Percentiles rank a stretch among this genome's conserved stretches.
phyloP scores from a whole-genome alignment of 2,329 filamentous ascomycete genomes.

The Aotearoamyces nothofagi region DNA sequence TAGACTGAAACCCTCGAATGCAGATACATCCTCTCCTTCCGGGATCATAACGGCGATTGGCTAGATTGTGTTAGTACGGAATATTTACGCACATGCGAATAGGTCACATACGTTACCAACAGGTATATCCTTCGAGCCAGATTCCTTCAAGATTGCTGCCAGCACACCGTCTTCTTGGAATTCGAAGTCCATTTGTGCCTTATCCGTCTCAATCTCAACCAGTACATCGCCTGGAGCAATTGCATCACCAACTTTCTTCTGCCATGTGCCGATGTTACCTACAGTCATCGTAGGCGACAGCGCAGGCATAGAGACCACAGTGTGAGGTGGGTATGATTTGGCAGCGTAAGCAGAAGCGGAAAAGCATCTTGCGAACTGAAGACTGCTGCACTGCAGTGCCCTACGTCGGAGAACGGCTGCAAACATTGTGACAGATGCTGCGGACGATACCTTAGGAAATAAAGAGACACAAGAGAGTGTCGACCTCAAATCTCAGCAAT shows the following conservation, averaged over 20 bases:
- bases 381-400: slow-evolving; percentile 35
- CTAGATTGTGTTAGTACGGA: slow-evolving; percentile 42
- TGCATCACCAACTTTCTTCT: slow-evolving; percentile 87
- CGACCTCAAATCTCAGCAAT: too few species aligned
- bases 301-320: slow-evolving; percentile 93
- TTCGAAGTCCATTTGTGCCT: slow-evolving; percentile 99
- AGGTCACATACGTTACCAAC: slow-evolving; percentile 73
- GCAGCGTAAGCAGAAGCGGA: too few species aligned
- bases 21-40: slow-evolving; percentile 71
- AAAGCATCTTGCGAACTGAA: slow-evolving; percentile 41
- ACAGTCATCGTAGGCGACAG: slow-evolving; percentile 95
- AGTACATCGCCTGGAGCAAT: slow-evolving; percentile 87
- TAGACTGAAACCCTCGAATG: slow-evolving; percentile 78
- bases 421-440: slow-evolving; percentile 33
- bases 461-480: too few species aligned
- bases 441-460: too few species aligned
- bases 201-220: slow-evolving; percentile 98
- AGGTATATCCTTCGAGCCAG: slow-evolving; percentile 83
- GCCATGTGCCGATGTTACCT: slow-evolving; percentile 93
- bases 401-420: slow-evolving; percentile 48
- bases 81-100: slow-evolving; percentile 22
- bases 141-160: slow-evolving; percentile 85
- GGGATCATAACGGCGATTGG: slow-evolving; percentile 93
- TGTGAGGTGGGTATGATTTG: slow-evolving; percentile 87
- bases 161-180: slow-evolving; percentile 96